A percentile compares a stretch with the other conserved stretches of the same genome.
Evolutionary conservation across 1,139 yeast species (phyloP).

Genomic region (Saccharomycopsis crataegensis): DNA sequence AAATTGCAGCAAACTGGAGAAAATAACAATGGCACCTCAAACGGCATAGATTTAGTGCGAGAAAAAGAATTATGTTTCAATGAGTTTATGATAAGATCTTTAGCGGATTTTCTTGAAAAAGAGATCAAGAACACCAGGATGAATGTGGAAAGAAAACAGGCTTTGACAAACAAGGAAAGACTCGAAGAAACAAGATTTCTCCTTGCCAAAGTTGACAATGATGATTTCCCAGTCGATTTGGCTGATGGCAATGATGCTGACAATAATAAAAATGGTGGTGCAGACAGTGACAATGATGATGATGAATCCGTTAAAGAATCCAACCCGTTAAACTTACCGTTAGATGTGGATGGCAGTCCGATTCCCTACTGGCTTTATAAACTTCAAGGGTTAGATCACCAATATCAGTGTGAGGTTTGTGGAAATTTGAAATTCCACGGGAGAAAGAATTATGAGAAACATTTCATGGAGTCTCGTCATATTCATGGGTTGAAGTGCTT

Average conservation of each 20-base stretch:
- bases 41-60: constrained; percentile 3
- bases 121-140: constrained; percentile 43
- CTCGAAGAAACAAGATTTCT: constrained; percentile 45
- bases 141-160: constrained; percentile 58
- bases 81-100: constrained; percentile 33
- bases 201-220: constrained; percentile 32
- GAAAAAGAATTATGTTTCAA: constrained; percentile 18
- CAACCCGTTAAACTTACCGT: constrained; percentile 56
- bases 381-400: constrained; percentile 73
- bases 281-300: constrained; percentile 24
- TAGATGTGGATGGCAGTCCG: constrained; percentile 85
- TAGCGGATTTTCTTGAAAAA: constrained; percentile 33
- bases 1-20: constrained; percentile 13
- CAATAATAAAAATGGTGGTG: constrained; percentile 23
- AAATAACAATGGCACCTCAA: constrained; percentile 2
- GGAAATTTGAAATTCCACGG: constrained; percentile 75
- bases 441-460: constrained; percentile 60
- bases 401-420: constrained; percentile 79
- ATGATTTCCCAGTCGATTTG: constrained; percentile 21
- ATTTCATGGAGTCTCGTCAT: constrained; percentile 66
- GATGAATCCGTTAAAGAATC: constrained; percentile 23
- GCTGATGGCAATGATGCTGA: constrained; percentile 23
- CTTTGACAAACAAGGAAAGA: constrained; percentile 70
- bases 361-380: constrained; percentile 93
- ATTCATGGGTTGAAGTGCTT: constrained; percentile 65